Base-by-base conservation (phyloP, 139 green algal genomes). In the Haematococcus sp. region DNA sequence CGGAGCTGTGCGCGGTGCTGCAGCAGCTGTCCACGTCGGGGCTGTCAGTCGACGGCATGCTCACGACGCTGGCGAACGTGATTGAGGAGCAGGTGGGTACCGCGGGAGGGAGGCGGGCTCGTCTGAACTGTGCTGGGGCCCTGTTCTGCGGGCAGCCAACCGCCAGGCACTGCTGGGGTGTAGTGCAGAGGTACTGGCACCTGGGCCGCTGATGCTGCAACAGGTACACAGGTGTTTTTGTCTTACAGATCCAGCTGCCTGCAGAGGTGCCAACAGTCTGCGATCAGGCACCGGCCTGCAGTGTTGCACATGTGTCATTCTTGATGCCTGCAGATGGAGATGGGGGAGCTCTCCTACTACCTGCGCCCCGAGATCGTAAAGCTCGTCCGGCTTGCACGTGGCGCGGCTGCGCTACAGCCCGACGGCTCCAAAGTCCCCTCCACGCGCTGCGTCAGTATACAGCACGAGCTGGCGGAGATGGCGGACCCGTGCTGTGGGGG, bases 41-140 rank as follows among this genome's bases (percentile, higher is more conserved):
- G 20, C 70, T 82, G n/a, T 63, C 56, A 0, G 67, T 86, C 27
- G 84, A 89, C 59, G 81, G 73, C 20, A 77, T 75, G 55, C 74
- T 90, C 17, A 88, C 81, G 5, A 79, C 76, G 16, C 80, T 90
- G 22, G 85, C 79, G 28, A 88, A 88, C 61, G 82, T 84, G 44
- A 84, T 87, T 52, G 84, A 91, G 71, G 84, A 89, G 31, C 77
- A 82, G 76, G 56, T 86, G 52, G 68, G 79, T 1, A n/a, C n/a
- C n/a, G n/a, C n/a, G n/a, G 30, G 60, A 15, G 56, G 56, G 15
- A 64, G 56, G 9, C 19, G 17, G 20, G 9, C 15, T 28, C n/a
- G 22, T 35, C 54, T 61, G 34, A 17, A 34, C 54, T 43, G 54
- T 25, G 25, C 74, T 33, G 33, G 27, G 49, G 11, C 46, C 1